phyloP scores from a whole-genome alignment of 2,329 filamentous ascomycete species.

The Nothophoma quercina region DNA sequence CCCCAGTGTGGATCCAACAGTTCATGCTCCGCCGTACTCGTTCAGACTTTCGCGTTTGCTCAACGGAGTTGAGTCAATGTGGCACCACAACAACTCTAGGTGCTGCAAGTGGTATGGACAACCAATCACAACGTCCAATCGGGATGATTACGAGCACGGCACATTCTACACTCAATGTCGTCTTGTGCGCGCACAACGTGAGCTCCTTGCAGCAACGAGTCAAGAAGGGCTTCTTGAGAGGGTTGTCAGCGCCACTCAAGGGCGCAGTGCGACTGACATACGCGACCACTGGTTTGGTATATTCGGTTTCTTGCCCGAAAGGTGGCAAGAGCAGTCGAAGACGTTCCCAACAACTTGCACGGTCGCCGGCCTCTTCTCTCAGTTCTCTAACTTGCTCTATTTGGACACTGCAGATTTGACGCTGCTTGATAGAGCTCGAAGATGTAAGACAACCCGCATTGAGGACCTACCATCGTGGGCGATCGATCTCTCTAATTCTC shows the following conservation, averaged over 20 bases:
- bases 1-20: slow-evolving; percentile 3
- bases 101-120: slow-evolving; percentile 6
- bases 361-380: background rate
- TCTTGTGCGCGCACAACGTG: background rate
- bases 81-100: background rate
- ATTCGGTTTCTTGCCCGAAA: slow-evolving; percentile 13
- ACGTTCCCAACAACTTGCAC: background rate
- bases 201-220: background rate
- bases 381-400: slow-evolving; percentile 3
- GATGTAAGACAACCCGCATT: background rate
- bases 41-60: slow-evolving; percentile 8
- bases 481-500: slow-evolving; percentile 4
- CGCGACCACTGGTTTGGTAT: slow-evolving; percentile 15
- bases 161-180: background rate
- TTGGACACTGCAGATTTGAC: slow-evolving; percentile 1
- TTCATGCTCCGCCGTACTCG: slow-evolving; percentile 12
- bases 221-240: background rate
- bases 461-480: slow-evolving; percentile 8
- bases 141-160: background rate
- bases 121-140: background rate
- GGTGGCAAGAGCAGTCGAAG: slow-evolving; percentile 1
- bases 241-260: slow-evolving; percentile 6
- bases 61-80: slow-evolving; percentile 1
- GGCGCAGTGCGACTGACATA: slow-evolving; percentile 8
- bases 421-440: background rate